Evolutionary conservation across 2,329 filamentous ascomycete genomes (phyloP), one percentile per base, ranked within the genome.

Genomic region (Rhynchosporium secalis): DNA sequence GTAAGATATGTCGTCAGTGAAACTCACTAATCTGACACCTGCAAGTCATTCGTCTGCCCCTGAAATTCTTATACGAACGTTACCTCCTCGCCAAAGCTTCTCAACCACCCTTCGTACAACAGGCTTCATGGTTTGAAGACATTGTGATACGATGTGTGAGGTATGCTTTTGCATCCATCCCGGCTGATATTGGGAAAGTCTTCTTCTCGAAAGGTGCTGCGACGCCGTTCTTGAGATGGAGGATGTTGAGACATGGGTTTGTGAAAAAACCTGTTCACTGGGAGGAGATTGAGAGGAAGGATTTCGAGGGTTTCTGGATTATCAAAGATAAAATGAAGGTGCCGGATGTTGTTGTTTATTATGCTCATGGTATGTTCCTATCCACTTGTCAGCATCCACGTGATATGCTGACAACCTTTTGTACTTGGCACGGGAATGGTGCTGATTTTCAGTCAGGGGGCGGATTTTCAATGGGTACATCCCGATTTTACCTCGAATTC

Each of bases 401-500:
- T 46, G 4, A 10, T 15, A 20, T 3, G n/a, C 28, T 6, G 9
- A 4, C 20, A 20, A 20, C 20, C 20, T 20, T 20, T 54, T 45
- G 15, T 28, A 12, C 41, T 41, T 47, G 3, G 9, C 6, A 28
- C 8, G 3, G 41, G 8, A 31, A 47, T n/a, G 28, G 6, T 29
- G 12, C 46, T 61, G 47, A 63, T 15, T 48, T 10, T 33, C 43
- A 33, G 3, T 4, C n/a, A 89, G 86, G 89, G 15, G 92, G 92
- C 28, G 92, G 92, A 0, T 95, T 96, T 73, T 85, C 86, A 6
- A 90, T 96, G 87, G 92, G 91, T 3, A 92, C 89, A 12, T 80
- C 83, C 20, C 90, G 89, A 76, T 96, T 96, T 75, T 96, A 96
- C 74, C 83, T 93, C 41, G 92, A 96, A 71, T 95, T 94, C 68